These are phyloP conservation scores for Mycena epipterygia DNA, from an alignment of 768 basidiomycete genomes.

Conservation along the genomic window DNA sequence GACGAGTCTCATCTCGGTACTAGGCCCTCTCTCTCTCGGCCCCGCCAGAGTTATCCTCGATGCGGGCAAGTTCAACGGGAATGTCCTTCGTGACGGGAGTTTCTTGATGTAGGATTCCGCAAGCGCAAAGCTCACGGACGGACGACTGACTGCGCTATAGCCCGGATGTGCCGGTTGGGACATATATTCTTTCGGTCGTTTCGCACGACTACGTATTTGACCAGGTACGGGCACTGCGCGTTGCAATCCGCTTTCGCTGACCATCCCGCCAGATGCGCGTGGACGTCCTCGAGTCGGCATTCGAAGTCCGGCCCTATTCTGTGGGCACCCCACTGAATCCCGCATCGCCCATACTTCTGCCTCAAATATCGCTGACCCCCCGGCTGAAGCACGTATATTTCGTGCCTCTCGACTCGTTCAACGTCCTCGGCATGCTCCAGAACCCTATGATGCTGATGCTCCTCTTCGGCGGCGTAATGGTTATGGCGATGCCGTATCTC, in stretches of 20 bases:
- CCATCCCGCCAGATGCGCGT: constrained; percentile 68
- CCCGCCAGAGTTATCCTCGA: constrained; percentile 73
- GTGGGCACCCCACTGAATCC: constrained; percentile 79
- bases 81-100: constrained; percentile 68
- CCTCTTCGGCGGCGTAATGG: constrained; percentile 74
- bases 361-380: constrained; percentile 68
- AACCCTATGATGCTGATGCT: constrained; percentile 91
- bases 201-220: constrained; percentile 81
- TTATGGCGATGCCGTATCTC: constrained; percentile 81
- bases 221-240: constrained; percentile 58
- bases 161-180: constrained; percentile 76
- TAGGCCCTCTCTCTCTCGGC: constrained; percentile 60
- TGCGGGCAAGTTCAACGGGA: constrained; percentile 65
- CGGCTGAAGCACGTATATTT: constrained; percentile 75
- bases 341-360: constrained; percentile 64
- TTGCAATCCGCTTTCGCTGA: constrained; percentile 11
- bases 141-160: constrained; percentile 52
- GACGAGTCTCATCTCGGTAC: neutral
- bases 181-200: constrained; percentile 76
- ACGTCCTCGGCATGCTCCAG: constrained; percentile 79
- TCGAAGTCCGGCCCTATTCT: constrained; percentile 73
- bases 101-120: constrained; percentile 73
- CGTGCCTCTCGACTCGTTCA: constrained; percentile 79
- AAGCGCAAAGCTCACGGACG: no score
- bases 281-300: constrained; percentile 64